Evolutionary conservation across 176 grass and related monocot species (phyloP), one percentile per base, ranked within the genome.

Genomic region (Eleusine coracana): DNA sequence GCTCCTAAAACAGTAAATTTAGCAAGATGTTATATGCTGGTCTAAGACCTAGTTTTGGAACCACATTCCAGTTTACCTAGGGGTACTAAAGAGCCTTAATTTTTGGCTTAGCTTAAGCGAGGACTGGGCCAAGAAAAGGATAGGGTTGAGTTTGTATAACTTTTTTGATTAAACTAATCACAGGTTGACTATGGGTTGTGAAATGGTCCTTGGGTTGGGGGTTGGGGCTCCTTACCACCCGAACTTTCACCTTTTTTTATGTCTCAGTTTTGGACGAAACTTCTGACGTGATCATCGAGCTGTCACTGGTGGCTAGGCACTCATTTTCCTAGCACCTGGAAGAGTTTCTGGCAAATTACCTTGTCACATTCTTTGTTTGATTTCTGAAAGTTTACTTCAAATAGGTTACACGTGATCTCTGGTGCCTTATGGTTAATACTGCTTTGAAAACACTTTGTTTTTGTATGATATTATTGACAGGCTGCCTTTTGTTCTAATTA

Each of bases 391-490:
- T 46, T 75, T 61, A 74, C 66, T 75, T 42, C 7, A 38, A 60
- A 69, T 23, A 68, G 9, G 37, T 61, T 76, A 48, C n/a, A 31
- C 54, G 13, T 20, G 59, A 63, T 41, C 71, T 63, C 18, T 77
- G 40, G n/a, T 76, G 40, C 49, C 67, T 5, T 78, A 36, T 78
- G 52, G 73, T 74, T 73, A 14, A 51, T 79, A 79, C 39, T 69
- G 45, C 83, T 25, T 25, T 25, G 25, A 25, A 68, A 88, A 69
- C 10, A 15, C 52, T 69, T 78, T 55, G 64, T 89, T 84, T 3
- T 46, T 85, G 15, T 89, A 42, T 66, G 82, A 21, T 28, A 1
- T 39, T 7, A 44, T 66, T 75, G 58, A 75, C 61, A 28, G 59
- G 23, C 59, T 62, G n/a, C 10, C 23, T 62, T 80, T 67, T 55